Base-by-base conservation (phyloP, 2,329 filamentous ascomycete genomes). In the Claviceps pusilla region DNA sequence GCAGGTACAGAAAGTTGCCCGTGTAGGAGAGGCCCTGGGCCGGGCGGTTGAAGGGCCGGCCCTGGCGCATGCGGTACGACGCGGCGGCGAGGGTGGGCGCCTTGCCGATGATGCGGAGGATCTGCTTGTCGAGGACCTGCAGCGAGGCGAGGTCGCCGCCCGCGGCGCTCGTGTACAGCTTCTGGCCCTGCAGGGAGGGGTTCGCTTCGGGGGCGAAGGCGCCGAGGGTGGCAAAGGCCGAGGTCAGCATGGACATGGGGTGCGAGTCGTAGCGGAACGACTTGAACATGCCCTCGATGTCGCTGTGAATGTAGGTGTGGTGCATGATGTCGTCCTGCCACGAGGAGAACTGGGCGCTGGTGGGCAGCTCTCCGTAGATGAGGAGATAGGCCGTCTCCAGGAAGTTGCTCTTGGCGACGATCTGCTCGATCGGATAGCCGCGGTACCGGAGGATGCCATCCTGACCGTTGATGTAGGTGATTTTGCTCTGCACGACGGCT, bases 1-100 rank as follows among this genome's bases (percentile, higher is more conserved):
- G 72, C 62, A 80, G 72, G 52, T 73, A 73, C 10, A 82, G 66
- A 55, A 80, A 71, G 61, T 81, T 81, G 54, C 75, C 76, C 0
- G 75, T 73, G 65, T 76, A 79, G 0, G 69, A 72, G n/a, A 73
- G 66, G 2, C 73, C 70, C 35, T 69, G 64, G 0, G 73, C 70
- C 0, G 76, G 73, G 0, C 71, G 67, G 61, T 75, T 76, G 63
- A 79, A 77, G 0, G 73, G 69, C 0, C 72, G 66, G n/a, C 74
- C 74, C 57, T 74, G 72, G 33, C 74, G 70, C 68, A 78, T 77
- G 56, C 76, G 70, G 67, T 78, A 77, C 1, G 73, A 70, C 3
- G 74, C 72, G 0, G 75, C 75, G 3, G 73, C 74, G 4, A 77
- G 64, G 2, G 73, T 76, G 3, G 75, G 73, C 1, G 74, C 73